A percentile compares a stretch with the other conserved stretches of the same genome.
Conservation (phyloP, 495 filamentous ascomycete species). For the Ramalina peruviana region DNA sequence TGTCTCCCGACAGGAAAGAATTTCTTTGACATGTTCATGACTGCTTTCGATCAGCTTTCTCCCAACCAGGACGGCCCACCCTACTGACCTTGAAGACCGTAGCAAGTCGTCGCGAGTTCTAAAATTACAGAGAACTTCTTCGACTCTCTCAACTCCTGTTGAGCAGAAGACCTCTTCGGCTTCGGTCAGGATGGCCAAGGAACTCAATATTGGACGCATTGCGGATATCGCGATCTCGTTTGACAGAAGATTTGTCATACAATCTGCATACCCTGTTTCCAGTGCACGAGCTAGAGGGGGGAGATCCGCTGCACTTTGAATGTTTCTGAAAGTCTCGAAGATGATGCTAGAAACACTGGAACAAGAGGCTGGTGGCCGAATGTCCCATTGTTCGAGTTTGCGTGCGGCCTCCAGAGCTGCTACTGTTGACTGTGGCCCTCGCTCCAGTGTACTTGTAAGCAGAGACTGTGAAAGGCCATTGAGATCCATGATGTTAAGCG, state of each 20-base stretch:
- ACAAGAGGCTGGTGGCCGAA: conserved; percentile 53
- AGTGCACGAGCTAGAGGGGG: conserved; percentile 34
- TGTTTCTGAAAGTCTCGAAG: conserved; percentile 65
- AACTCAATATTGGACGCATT: conserved; percentile 50
- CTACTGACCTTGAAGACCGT: conserved; percentile 53
- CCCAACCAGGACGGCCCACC: no score
- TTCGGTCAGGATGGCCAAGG: conserved; percentile 67
- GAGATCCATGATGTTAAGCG: conserved; percentile 53
- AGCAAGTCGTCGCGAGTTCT: conserved; percentile 59
- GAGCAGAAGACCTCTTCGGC: conserved; percentile 61
- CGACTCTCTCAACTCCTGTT: conserved; percentile 41
- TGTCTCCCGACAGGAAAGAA: conserved; percentile 69
- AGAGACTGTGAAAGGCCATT: conserved; percentile 59
- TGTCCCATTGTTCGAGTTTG: conserved; percentile 84
- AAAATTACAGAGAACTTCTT: conserved; percentile 47
- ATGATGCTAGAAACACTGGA: conserved; percentile 50
- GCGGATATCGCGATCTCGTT: conserved; percentile 42
- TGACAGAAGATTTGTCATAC: conserved; percentile 42
- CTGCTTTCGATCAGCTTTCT: conserved; percentile 28
- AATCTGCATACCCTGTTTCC: conserved; percentile 47
- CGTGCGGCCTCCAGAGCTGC: conserved; percentile 69
- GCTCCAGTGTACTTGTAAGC: conserved; percentile 34
- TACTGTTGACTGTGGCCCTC: conserved; percentile 34
- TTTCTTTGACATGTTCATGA: conserved; percentile 65
- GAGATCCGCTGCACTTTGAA: conserved; percentile 52